Evolutionary conservation across 495 filamentous ascomycete genomes (phyloP), one percentile per base, ranked within the genome.

Genomic region (Margaritispora aquatica): DNA sequence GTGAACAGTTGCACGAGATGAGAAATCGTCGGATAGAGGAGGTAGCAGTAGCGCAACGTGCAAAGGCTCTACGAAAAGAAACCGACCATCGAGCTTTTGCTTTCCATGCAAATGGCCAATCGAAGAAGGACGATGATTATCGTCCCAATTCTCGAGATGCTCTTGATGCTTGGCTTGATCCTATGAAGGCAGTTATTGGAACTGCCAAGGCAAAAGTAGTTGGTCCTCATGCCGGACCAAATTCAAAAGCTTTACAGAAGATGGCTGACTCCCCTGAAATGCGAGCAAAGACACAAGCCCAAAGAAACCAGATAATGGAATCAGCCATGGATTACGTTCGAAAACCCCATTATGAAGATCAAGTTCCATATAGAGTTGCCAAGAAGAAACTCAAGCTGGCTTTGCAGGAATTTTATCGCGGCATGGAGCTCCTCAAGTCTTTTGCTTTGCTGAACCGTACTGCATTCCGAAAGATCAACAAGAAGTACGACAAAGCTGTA

Each of bases 391-490:
- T 98, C 52, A 96, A 96, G 67, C 70, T 87, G 50, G 94, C 94
- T 0, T 66, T 96, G 61, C 88, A 92, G 66, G 94, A 97, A 71
- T 96, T 88, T 67, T 96, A 98, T 69, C 85, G 92, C 23, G 87
- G 90, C 5, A 78, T 97, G 1, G 94, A 98, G 69, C 78, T 97
- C 17, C 72, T 98, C 21, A 96, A 96, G 72, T 88, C 88, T 0
- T 98, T 92, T 67, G 86, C 89, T 8, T 78, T 91, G 21, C 75
- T 96, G n/a, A 98, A 98, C 67, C 80, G 89, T 52, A 93, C 89
- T 1, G 94, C 90, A 1, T 96, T 97, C 61, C 87, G 92, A 9
- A 98, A 98, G 71, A 92, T 98, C 68, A 97, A 93, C 73, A 98
- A 98, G 73, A 98, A 98, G 74, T 96, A 92, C 65, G 92, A 98